Percentiles rank a stretch among this genome's conserved stretches.
Evolutionary conservation across 306 rosid genomes (phyloP).

Genomic region (Hippophae tibetana): DNA sequence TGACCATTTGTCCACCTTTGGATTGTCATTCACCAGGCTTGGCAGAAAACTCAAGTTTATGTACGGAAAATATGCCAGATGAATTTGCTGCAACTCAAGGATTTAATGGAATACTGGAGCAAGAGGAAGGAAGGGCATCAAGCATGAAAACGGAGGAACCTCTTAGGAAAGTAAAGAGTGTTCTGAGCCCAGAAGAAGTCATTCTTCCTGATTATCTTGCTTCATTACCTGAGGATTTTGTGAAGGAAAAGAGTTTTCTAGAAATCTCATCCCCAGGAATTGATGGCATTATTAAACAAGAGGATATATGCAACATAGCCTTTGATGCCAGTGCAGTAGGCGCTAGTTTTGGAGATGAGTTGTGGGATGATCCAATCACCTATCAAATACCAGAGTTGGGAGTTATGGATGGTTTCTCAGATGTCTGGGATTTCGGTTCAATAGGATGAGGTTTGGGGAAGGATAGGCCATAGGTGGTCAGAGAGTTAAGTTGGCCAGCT

Average conservation of each 20-base stretch:
- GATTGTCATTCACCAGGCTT: slow-evolving; percentile 34
- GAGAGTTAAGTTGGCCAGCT: slow-evolving; percentile 23
- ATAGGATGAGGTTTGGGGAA: slow-evolving; percentile 33
- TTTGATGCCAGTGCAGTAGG: slow-evolving; percentile 32
- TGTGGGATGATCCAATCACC: slow-evolving; percentile 43
- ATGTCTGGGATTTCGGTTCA: slow-evolving; percentile 54
- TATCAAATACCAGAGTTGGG: slow-evolving; percentile 43
- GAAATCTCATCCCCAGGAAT: slow-evolving; percentile 33
- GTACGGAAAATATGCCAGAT: slow-evolving; percentile 25
- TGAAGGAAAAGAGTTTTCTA: slow-evolving; percentile 26
- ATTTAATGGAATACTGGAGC: slow-evolving; percentile 18
- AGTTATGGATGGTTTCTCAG: slow-evolving; percentile 29
- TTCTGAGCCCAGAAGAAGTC: slow-evolving; percentile 33
- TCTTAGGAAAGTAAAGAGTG: slow-evolving; percentile 41
- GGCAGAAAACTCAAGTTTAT: slow-evolving; percentile 21
- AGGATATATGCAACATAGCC: slow-evolving; percentile 50
- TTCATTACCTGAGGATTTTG: slow-evolving; percentile 40
- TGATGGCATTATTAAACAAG: slow-evolving; percentile 40
- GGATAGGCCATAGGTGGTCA: slow-evolving; percentile 27
- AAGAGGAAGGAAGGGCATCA: slow-evolving; percentile 39
- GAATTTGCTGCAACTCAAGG: slow-evolving; percentile 33
- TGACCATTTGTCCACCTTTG: slow-evolving; percentile 32
- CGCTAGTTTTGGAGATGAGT: slow-evolving; percentile 36
- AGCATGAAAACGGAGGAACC: slow-evolving; percentile 31
- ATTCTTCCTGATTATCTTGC: slow-evolving; percentile 23